phyloP scores from a whole-genome alignment of 176 grass and related monocot genomes.

The Ensete glaucum region DNA sequence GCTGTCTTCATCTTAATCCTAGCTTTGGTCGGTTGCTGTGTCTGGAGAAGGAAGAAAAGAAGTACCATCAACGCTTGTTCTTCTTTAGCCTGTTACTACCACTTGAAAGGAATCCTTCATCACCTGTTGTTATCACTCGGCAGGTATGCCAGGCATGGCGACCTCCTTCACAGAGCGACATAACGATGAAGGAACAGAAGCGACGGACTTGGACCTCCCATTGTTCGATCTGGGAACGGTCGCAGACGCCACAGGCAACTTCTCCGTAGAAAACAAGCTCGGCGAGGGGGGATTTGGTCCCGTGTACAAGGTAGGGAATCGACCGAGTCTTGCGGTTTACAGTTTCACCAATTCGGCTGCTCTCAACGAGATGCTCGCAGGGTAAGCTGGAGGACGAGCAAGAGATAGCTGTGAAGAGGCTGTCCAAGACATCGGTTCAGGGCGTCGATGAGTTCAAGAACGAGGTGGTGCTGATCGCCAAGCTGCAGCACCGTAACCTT shows the following conservation, averaged over 20 bases:
- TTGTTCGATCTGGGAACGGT: constrained; percentile 5
- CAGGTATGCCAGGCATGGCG: too few species aligned
- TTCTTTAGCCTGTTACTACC: too few species aligned
- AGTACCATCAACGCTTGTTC: too few species aligned
- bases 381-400: constrained; percentile 3
- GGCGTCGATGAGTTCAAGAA: constrained; percentile 20
- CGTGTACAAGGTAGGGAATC: constrained; percentile 11
- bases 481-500: too few species aligned
- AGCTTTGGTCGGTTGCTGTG: too few species aligned
- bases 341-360: not conserved
- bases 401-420: constrained; percentile 25
- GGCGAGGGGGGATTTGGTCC: constrained; percentile 3
- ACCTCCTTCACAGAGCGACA: too few species aligned
- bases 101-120: too few species aligned
- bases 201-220: not conserved
- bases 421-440: constrained; percentile 13
- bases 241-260: constrained; percentile 13
- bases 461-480: not conserved
- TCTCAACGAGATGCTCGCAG: not conserved
- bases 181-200: not conserved
- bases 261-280: constrained; percentile 1
- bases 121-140: too few species aligned
- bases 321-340: too few species aligned
- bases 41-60: too few species aligned
- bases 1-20: too few species aligned